Evolutionary conservation across 306 rosid genomes (phyloP).

Genomic region (Psophocarpus tetragonolobus): DNA sequence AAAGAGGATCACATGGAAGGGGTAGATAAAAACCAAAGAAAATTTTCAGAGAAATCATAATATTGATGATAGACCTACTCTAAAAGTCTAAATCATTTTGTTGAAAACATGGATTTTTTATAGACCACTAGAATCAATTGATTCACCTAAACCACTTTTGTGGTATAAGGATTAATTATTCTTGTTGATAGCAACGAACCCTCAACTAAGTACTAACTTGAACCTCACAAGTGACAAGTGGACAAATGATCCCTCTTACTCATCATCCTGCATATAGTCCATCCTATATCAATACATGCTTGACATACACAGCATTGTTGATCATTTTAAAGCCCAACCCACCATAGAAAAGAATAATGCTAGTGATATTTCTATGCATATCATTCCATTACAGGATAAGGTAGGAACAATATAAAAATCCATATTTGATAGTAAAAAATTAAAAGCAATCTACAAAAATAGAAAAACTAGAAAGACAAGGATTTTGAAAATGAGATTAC

Average conservation of each 20-base stretch:
- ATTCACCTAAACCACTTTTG: neutral
- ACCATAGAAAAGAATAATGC: constrained; percentile 6
- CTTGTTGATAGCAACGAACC: neutral
- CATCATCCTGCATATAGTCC: neutral
- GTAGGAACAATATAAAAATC: neutral
- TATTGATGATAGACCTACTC: neutral
- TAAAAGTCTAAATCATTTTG: neutral
- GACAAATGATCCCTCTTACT: constrained; percentile 1
- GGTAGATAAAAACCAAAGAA: neutral
- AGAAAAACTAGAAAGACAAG: constrained; percentile 17
- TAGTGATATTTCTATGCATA: neutral
- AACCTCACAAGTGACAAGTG: neutral
- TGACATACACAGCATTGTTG: neutral
- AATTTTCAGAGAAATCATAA: neutral
- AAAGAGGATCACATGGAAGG: neutral
- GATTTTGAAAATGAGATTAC: constrained; percentile 51
- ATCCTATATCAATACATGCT: neutral
- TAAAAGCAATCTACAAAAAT: constrained; percentile 4
- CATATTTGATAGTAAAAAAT: constrained; percentile 11
- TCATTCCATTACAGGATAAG: constrained; percentile 3
- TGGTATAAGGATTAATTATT: neutral
- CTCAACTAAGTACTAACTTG: too few relatives aligned
- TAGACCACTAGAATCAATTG: neutral
- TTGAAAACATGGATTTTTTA: neutral
- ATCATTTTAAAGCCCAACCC: neutral